These are phyloP conservation scores for Claviceps pusilla DNA, from an alignment of 2,329 filamentous ascomycete species.

Conservation along the genomic window DNA sequence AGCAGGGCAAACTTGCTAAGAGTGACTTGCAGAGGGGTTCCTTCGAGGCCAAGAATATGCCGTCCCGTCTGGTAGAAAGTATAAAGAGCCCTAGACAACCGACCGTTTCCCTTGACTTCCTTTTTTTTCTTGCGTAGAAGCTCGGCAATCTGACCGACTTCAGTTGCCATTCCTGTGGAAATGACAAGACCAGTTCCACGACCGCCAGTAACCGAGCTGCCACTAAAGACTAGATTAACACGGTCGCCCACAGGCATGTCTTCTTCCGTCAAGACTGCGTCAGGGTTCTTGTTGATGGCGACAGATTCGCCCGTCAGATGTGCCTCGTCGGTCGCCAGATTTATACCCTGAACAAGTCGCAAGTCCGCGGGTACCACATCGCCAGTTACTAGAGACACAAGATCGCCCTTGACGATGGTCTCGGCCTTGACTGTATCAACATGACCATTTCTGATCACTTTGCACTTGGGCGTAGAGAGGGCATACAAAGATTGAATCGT, in stretches of 20 bases:
- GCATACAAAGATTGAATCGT: slow-evolving; percentile 46
- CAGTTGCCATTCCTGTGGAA: slow-evolving; percentile 57
- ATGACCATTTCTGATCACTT: slow-evolving; percentile 39
- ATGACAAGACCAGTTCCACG: slow-evolving; percentile 55
- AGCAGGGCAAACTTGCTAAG: slow-evolving; percentile 72
- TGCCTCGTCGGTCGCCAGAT: slow-evolving; percentile 62
- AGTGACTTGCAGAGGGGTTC: slow-evolving; percentile 73
- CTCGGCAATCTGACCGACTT: slow-evolving; percentile 62
- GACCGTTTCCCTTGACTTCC: slow-evolving; percentile 24
- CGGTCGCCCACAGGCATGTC: slow-evolving; percentile 53
- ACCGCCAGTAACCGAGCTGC: slow-evolving; percentile 56
- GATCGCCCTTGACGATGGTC: slow-evolving; percentile 48
- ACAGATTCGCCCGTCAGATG: slow-evolving; percentile 60
- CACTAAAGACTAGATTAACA: slow-evolving; percentile 56
- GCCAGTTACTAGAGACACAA: slow-evolving; percentile 47
- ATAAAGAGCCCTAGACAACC: slow-evolving; percentile 30
- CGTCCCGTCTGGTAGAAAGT: slow-evolving; percentile 28
- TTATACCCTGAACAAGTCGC: slow-evolving; percentile 50
- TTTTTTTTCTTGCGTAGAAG: slow-evolving; percentile 44
- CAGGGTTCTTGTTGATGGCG: slow-evolving; percentile 51
- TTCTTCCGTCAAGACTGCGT: slow-evolving; percentile 34
- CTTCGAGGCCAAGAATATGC: slow-evolving; percentile 50
- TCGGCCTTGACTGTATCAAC: slow-evolving; percentile 38
- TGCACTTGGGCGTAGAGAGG: slow-evolving; percentile 43
- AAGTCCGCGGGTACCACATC: slow-evolving; percentile 58